Evolutionary conservation across 202 grass and related monocot species (phyloP).

Genomic region (Alloteropsis angusta): DNA sequence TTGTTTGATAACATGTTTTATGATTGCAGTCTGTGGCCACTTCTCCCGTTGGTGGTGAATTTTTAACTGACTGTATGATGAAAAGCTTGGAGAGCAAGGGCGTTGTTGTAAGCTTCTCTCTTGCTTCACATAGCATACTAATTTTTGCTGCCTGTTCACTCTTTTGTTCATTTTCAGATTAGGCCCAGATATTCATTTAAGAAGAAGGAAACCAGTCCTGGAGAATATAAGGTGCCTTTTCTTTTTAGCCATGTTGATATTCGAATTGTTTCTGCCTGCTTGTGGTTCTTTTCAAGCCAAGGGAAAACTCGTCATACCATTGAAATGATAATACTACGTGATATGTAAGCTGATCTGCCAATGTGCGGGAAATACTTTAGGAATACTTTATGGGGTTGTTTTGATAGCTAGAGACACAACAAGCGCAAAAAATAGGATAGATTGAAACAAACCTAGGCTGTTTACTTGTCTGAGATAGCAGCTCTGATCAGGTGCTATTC

Average conservation of each 20-base stretch:
- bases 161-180: constrained; percentile 51
- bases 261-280: constrained; percentile 4
- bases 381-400: not conserved
- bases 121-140: constrained; percentile 19
- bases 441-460: no score
- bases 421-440: not conserved
- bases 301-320: not conserved
- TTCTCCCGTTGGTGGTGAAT: constrained; percentile 94
- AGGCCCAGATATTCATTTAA: constrained; percentile 99
- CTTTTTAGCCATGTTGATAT: constrained; percentile 16
- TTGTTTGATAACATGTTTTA: constrained; percentile 13
- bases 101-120: constrained; percentile 50
- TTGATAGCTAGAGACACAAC: not conserved
- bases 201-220: constrained; percentile 75
- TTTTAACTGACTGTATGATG: constrained; percentile 99
- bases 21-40: constrained; percentile 66
- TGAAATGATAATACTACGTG: not conserved
- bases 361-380: not conserved
- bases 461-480: not conserved
- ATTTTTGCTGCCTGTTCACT: constrained; percentile 19
- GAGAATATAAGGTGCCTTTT: constrained; percentile 78
- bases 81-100: constrained; percentile 99
- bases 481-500: not conserved
- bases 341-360: not conserved
- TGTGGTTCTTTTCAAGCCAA: not conserved